These are phyloP conservation scores for Melampsora larici-populina DNA, from an alignment of 1,284 basidiomycete species.

Conservation along the genomic window DNA sequence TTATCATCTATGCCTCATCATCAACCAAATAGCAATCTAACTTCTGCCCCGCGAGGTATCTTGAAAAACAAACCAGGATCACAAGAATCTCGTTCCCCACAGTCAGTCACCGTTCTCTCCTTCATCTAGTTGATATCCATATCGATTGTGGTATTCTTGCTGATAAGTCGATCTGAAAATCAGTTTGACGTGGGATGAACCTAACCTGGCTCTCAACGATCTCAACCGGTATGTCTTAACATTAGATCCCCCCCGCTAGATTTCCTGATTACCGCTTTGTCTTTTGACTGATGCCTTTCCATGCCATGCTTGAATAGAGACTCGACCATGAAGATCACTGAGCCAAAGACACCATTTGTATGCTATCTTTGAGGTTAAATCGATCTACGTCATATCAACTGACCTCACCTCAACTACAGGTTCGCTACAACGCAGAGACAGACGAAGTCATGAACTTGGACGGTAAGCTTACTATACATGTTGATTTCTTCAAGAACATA, in stretches of 20 bases:
- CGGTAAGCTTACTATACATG: background rate
- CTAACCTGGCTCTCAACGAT: slow-evolving; percentile 41
- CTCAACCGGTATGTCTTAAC: slow-evolving; percentile 22
- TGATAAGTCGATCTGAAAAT: background rate
- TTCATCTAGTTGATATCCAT: background rate
- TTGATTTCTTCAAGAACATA: background rate
- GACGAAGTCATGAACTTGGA: slow-evolving; percentile 43
- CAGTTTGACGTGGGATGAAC: slow-evolving; percentile 41
- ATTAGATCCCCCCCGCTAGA: background rate
- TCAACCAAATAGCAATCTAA: background rate
- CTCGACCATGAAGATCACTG: slow-evolving; percentile 42
- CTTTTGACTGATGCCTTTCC: background rate
- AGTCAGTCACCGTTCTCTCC: background rate
- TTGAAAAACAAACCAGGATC: slow-evolving; percentile 25
- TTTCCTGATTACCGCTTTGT: background rate
- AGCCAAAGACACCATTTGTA: slow-evolving; percentile 42
- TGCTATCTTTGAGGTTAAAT: no score
- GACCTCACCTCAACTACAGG: slow-evolving; percentile 5
- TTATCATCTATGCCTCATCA: background rate
- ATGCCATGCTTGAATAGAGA: slow-evolving; percentile 8
- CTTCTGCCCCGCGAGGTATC: slow-evolving; percentile 16
- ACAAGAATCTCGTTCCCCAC: slow-evolving; percentile 35
- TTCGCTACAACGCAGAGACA: slow-evolving; percentile 40
- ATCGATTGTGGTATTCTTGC: background rate
- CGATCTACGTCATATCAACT: no score